Conservation (phyloP, 139 green algal genomes). For the Tetraselmis striata region DNA sequence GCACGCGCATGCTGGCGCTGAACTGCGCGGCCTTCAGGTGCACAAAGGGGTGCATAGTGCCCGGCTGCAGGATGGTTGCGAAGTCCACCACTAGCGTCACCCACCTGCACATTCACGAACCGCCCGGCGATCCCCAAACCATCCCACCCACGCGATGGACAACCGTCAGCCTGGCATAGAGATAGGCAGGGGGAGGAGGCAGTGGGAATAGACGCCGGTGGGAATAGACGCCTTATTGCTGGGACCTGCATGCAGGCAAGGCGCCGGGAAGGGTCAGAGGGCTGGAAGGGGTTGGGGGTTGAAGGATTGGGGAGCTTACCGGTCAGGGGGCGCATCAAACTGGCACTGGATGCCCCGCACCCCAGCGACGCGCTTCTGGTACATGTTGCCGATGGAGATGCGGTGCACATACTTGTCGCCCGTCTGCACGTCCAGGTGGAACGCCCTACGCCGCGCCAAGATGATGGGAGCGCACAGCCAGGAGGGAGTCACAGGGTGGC, state of each 20-base stretch:
- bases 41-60: conserved; percentile 35
- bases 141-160: no score
- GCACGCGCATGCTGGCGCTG: conserved; percentile 58
- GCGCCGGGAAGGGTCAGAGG: no score
- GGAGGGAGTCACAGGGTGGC: no score
- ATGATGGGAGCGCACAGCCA: neutral
- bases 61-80: conserved; percentile 8
- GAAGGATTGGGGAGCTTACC: no score
- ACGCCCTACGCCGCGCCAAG: neutral
- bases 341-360: neutral
- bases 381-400: neutral
- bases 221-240: no score
- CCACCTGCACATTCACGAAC: conserved; percentile 66
- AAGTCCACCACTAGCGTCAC: neutral
- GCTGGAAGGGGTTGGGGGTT: no score
- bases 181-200: no score
- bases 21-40: conserved; percentile 48
- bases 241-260: no score
- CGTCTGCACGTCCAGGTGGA: neutral
- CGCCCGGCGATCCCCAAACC: conserved; percentile 50
- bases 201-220: no score
- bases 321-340: neutral
- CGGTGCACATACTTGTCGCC: neutral
- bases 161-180: no score
- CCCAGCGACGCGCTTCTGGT: neutral